phyloP scores from a whole-genome alignment of 2,329 filamentous ascomycete genomes.

The Cladosporium cucumerinum region DNA sequence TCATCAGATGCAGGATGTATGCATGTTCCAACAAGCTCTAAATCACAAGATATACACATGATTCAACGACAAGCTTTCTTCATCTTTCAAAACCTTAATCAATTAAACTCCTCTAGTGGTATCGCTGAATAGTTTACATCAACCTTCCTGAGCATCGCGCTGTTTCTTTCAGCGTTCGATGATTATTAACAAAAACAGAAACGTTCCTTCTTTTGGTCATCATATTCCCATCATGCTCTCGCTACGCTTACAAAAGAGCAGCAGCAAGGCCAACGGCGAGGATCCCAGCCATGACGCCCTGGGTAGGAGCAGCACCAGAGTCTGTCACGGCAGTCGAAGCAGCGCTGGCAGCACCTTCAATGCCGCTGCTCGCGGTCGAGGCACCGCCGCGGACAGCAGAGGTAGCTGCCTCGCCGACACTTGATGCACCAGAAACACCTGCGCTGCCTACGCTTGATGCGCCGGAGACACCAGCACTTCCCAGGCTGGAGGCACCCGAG shows the following conservation, averaged over 20 bases:
- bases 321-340: background rate
- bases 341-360: background rate
- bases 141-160: background rate
- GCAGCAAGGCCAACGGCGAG: conserved; percentile 12
- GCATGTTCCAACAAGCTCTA: background rate
- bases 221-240: background rate
- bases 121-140: background rate
- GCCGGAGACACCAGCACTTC: background rate
- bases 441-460: background rate
- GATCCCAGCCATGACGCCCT: conserved; percentile 4
- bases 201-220: background rate
- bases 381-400: conserved; percentile 14
- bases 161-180: background rate
- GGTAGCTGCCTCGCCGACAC: conserved; percentile 15
- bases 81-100: background rate
- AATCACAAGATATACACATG: background rate
- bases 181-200: background rate
- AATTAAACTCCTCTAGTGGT: background rate
- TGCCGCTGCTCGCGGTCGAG: conserved; percentile 2
- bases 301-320: conserved; percentile 8
- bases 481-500: conserved; percentile 4
- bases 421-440: conserved; percentile 4
- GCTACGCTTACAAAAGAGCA: background rate
- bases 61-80: background rate
- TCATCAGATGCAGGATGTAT: background rate